Evolutionary conservation across 495 filamentous ascomycete species (phyloP), one percentile per base, ranked within the genome.

Genomic region (Lasiosphaeria ovina): DNA sequence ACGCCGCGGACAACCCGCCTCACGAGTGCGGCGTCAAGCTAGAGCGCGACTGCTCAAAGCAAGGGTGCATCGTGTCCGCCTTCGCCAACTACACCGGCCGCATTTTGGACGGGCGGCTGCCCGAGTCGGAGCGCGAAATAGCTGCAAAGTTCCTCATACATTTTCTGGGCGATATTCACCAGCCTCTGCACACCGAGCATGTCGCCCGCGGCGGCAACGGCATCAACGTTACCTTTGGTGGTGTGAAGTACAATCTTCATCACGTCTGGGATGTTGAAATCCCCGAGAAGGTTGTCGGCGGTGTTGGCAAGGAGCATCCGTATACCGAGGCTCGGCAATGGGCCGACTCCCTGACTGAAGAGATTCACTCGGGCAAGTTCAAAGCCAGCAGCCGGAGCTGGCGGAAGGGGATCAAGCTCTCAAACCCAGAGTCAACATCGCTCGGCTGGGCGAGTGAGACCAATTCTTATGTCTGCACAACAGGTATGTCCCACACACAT

Each of bases 141-240:
- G 83, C 85, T 0, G 76, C 86, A 54, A 85, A 85, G 68, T 88
- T 85, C 63, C 76, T 89, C 54, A 67, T 88, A 34, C 86, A 87
- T 58, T 87, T 89, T 62, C 66, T 87, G 33, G 85, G 85, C 50
- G 86, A 89, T 61, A 83, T 88, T 58, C 83, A 86, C 61, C 86
- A 89, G 70, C 86, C 86, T 14, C 72, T 89, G 50, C 86, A 89
- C 66, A 80, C 75, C 42, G 86, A 88, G 67, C 74, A 84, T 52
- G 76, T 86, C 2, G 79, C 76, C 0, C 69, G 78, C 32, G 86
- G 86, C 54, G 86, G 86, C 0, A 89, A 89, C 62, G 76, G 76
- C 12, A 87, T 88, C 62, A 62, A 72, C 35, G 86, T 88, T 5
- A 69, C 64, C 32, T 89, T 84, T 69, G 74, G 83, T 17, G 74